These are phyloP conservation scores for Xylaria sp. DNA, from an alignment of 2,329 filamentous ascomycete species.

Conservation along the genomic window DNA sequence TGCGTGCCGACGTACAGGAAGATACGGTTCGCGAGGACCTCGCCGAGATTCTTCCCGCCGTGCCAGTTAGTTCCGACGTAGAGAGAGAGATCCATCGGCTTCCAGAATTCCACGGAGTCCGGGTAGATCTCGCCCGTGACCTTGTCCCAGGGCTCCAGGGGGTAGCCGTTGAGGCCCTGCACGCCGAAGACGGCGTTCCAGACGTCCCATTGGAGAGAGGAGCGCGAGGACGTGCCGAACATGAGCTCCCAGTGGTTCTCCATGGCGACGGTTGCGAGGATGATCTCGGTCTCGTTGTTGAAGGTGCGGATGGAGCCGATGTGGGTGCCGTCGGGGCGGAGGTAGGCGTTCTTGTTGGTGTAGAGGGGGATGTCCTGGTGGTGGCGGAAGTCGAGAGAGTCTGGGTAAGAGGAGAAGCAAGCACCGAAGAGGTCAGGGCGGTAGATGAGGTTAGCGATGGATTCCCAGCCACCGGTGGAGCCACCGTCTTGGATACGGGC, in stretches of 20 bases:
- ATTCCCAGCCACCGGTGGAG: slow-evolving; percentile 24
- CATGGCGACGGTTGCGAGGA: slow-evolving; percentile 17
- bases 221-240: slow-evolving; percentile 23
- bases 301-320: slow-evolving; percentile 20
- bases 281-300: slow-evolving; percentile 5
- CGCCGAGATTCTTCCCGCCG: slow-evolving; percentile 15
- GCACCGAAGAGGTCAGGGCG: slow-evolving; percentile 24
- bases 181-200: slow-evolving; percentile 25
- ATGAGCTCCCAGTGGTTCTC: slow-evolving; percentile 26
- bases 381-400: slow-evolving; percentile 20
- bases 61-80: slow-evolving; percentile 21
- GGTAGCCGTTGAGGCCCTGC: slow-evolving; percentile 22
- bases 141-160: slow-evolving; percentile 25
- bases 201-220: slow-evolving; percentile 22
- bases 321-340: slow-evolving; percentile 7
- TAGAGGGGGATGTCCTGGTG: slow-evolving; percentile 24
- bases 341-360: slow-evolving; percentile 22
- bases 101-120: slow-evolving; percentile 20
- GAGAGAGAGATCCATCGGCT: slow-evolving; percentile 16
- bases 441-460: slow-evolving; percentile 20
- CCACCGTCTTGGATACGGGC: slow-evolving; percentile 24
- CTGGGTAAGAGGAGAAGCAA: slow-evolving; percentile 25
- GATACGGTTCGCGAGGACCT: slow-evolving; percentile 17
- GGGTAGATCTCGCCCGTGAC: slow-evolving; percentile 24
- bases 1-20: slow-evolving; percentile 22